These are phyloP conservation scores for Dactylellina parvicollis DNA, from an alignment of 2,329 filamentous ascomycete genomes.

Conservation along the genomic window DNA sequence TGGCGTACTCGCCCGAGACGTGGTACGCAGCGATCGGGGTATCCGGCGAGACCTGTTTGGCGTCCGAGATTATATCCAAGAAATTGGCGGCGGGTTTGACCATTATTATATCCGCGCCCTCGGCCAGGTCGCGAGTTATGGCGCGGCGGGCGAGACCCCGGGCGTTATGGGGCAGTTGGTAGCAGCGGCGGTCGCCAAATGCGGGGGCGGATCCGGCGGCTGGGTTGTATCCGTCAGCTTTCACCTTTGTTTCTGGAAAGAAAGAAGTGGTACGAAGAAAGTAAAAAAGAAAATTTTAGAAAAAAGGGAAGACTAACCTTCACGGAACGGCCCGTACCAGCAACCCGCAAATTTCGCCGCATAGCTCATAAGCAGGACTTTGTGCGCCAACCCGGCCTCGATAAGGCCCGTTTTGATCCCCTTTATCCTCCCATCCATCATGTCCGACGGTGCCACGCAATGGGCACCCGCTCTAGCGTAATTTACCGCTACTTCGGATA, in stretches of 20 bases:
- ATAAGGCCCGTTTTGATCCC: constrained; percentile 98
- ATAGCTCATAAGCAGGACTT: constrained; percentile 94
- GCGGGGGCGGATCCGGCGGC: constrained; percentile 86
- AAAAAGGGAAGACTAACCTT: constrained; percentile 66
- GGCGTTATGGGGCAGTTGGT: constrained; percentile 92
- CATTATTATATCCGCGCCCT: constrained; percentile 98
- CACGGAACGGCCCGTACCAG: constrained; percentile 95
- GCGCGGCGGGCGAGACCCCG: constrained; percentile 90
- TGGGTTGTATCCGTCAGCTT: constrained; percentile 20
- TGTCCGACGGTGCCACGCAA: constrained; percentile 95
- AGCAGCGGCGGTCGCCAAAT: constrained; percentile 95
- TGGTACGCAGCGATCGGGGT: constrained; percentile 95
- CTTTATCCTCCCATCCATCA: constrained; percentile 97
- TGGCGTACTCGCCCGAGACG: constrained; percentile 95
- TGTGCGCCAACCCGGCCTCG: constrained; percentile 90
- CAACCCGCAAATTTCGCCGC: constrained; percentile 97
- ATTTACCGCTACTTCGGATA: constrained; percentile 95
- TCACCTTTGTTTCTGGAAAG: background rate
- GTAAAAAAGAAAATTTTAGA: background rate
- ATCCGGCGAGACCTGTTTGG: constrained; percentile 91
- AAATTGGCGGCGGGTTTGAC: constrained; percentile 97
- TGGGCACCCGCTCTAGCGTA: constrained; percentile 96
- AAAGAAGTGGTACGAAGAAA: background rate
- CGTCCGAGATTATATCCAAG: constrained; percentile 96
- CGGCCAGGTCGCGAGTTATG: constrained; percentile 86